phyloP scores from a whole-genome alignment of 2,329 filamentous ascomycete species.

The Ascochyta clinopodiicola region DNA sequence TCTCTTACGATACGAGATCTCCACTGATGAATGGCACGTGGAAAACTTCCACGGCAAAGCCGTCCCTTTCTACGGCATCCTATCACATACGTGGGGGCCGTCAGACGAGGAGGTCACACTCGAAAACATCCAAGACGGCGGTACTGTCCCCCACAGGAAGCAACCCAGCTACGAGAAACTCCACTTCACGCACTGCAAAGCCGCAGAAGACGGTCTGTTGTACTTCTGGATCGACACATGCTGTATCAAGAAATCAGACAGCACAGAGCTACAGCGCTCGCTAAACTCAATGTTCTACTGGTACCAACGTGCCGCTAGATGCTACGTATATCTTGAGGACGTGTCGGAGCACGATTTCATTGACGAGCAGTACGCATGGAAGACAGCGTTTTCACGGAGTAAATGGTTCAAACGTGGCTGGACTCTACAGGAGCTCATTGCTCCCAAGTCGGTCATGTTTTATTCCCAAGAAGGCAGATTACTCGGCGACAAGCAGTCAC shows the following conservation, averaged over 20 bases:
- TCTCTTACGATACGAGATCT: background rate
- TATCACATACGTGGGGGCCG: background rate
- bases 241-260: background rate
- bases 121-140: background rate
- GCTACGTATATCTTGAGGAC: background rate
- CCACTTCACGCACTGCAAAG: background rate
- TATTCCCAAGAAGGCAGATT: background rate
- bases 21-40: background rate
- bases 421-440: background rate
- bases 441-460: background rate
- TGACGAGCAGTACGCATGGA: background rate
- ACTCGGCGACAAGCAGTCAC: background rate
- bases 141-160: background rate
- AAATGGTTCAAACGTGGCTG: background rate
- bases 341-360: background rate
- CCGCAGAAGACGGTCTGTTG: background rate
- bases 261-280: background rate
- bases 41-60: background rate
- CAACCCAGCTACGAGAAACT: background rate
- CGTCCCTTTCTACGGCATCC: background rate
- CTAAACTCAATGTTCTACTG: background rate
- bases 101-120: background rate
- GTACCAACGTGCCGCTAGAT: background rate
- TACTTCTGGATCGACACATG: conserved; percentile 1
- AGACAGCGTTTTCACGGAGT: background rate